A percentile compares a stretch with the other conserved stretches of the same genome.
phyloP scores from a whole-genome alignment of 2,329 filamentous ascomycete species.

The Stagonosporopsis vannaccii region DNA sequence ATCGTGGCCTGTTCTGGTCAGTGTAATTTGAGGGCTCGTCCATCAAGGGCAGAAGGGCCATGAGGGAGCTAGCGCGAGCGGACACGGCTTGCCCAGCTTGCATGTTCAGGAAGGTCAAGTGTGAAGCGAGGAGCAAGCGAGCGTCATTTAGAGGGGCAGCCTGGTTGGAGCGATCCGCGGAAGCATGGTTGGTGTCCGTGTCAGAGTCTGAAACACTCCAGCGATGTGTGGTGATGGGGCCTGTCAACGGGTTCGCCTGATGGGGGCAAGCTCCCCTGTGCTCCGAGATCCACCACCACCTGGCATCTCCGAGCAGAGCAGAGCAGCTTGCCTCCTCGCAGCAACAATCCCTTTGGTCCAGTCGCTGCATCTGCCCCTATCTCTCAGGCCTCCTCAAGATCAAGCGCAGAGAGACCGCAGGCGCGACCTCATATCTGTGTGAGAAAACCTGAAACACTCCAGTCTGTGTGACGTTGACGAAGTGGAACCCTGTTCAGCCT shows the following conservation, averaged over 20 bases:
- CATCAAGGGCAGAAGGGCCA: slow-evolving; percentile 14
- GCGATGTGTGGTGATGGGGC: slow-evolving; percentile 7
- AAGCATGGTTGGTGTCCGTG: slow-evolving; percentile 14
- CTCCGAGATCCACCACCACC: slow-evolving; percentile 5
- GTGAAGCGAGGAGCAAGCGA: slow-evolving; percentile 20
- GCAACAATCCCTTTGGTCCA: background rate
- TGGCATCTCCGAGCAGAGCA: slow-evolving; percentile 12
- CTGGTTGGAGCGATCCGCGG: slow-evolving; percentile 10
- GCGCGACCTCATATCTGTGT: background rate
- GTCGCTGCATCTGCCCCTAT: background rate
- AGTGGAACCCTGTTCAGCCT: slow-evolving; percentile 5
- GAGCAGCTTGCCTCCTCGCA: background rate
- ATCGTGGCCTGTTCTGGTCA: slow-evolving; percentile 14
- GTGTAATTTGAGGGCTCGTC: slow-evolving; percentile 16
- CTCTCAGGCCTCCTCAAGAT: background rate
- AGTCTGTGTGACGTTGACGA: slow-evolving; percentile 12
- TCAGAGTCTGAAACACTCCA: slow-evolving; percentile 20
- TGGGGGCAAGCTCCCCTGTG: slow-evolving; percentile 1
- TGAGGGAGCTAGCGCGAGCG: slow-evolving; percentile 16
- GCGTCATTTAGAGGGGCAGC: slow-evolving; percentile 15
- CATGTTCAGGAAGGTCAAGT: slow-evolving; percentile 16
- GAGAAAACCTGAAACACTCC: slow-evolving; percentile 18
- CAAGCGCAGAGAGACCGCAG: background rate
- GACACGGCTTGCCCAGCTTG: slow-evolving; percentile 12
- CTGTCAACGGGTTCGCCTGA: slow-evolving; percentile 13